A percentile compares a stretch with the other conserved stretches of the same genome.
Evolutionary conservation across 345 rosid genomes (phyloP).

Genomic region (Nasturtium officinale): DNA sequence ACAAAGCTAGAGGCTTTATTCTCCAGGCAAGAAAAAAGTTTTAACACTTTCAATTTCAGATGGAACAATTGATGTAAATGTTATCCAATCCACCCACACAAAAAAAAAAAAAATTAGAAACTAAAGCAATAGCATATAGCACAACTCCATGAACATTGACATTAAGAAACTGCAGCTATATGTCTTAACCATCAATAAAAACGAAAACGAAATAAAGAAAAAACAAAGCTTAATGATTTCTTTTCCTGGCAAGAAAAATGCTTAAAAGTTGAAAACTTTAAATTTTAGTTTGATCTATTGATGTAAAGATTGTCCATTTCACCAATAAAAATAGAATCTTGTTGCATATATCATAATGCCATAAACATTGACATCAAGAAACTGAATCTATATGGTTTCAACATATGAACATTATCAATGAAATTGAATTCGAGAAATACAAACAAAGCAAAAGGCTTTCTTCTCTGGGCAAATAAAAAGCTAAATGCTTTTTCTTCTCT

Average conservation of each 20-base stretch:
- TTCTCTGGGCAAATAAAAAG: neutral
- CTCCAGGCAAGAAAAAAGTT: neutral
- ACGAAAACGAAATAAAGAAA: too few species aligned
- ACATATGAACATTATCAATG: too few species aligned
- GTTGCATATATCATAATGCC: too few species aligned
- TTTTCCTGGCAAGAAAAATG: neutral
- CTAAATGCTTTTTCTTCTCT: neutral
- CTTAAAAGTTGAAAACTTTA: neutral
- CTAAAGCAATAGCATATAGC: neutral
- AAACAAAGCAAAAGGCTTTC: neutral
- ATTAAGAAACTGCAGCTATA: neutral
- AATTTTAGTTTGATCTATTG: neutral
- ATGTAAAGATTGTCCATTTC: neutral
- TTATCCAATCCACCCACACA: neutral
- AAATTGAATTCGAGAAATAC: too few species aligned
- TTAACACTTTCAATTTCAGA: neutral
- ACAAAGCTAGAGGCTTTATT: neutral
- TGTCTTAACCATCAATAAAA: too few species aligned
- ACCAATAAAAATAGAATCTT: too few species aligned
- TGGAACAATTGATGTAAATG: neutral
- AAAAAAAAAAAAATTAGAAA: neutral
- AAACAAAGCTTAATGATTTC: neutral
- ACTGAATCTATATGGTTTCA: too few species aligned
- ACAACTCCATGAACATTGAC: neutral
- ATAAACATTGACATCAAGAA: too few species aligned